These are phyloP conservation scores for Pseudopithomyces maydicus DNA, from an alignment of 2,329 filamentous ascomycete genomes.

Conservation along the genomic window DNA sequence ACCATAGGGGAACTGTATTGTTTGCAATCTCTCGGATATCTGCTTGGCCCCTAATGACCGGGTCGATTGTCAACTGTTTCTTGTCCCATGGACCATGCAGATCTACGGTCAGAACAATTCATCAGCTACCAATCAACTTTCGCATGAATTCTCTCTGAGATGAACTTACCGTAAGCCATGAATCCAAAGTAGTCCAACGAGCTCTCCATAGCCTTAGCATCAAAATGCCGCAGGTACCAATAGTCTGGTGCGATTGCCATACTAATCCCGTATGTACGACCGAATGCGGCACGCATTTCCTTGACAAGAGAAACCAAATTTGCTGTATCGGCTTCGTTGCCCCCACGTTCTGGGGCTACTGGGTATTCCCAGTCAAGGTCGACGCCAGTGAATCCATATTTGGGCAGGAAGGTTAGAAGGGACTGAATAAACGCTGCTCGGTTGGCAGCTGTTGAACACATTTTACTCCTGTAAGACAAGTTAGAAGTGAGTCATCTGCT, in stretches of 20 bases:
- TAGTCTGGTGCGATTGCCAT: constrained; percentile 25
- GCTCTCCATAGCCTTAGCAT: constrained; percentile 44
- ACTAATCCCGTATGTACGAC: constrained; percentile 28
- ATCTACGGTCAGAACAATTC: too few relatives aligned
- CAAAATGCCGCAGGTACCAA: constrained; percentile 32
- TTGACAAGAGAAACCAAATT: constrained; percentile 28
- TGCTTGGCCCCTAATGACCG: too few relatives aligned
- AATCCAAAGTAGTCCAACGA: constrained; percentile 38
- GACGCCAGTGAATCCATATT: constrained; percentile 51
- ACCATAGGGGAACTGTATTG: too few relatives aligned
- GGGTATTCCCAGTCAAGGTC: constrained; percentile 55
- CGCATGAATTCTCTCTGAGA: too few relatives aligned
- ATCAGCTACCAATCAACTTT: too few relatives aligned
- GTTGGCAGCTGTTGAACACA: constrained; percentile 21
- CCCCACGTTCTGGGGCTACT: constrained; percentile 40
- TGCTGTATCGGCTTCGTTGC: constrained; percentile 38
- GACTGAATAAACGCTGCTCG: constrained; percentile 46
- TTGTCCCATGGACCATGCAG: too few relatives aligned
- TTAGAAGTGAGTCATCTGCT: not conserved
- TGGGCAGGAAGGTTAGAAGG: constrained; percentile 44
- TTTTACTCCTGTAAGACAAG: not conserved
- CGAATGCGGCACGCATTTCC: constrained; percentile 22
- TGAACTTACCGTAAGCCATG: constrained; percentile 18
- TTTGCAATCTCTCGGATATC: too few relatives aligned
- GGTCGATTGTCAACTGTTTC: too few relatives aligned